phyloP scores from a whole-genome alignment of 805 yeast species.

The Candida cerambycidarum region DNA sequence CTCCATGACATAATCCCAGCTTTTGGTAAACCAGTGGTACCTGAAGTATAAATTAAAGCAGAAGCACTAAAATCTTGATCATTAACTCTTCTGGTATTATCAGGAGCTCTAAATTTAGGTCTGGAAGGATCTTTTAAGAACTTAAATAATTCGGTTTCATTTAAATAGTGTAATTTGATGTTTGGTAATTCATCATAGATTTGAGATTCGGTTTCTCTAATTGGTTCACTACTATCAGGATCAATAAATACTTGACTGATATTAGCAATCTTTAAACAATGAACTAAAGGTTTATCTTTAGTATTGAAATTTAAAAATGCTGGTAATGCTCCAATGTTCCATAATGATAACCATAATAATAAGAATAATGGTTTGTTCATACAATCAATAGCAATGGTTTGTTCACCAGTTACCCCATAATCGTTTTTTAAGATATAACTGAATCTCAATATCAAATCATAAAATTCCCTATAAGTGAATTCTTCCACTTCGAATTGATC shows the following conservation, averaged over 20 bases:
- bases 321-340: constrained; percentile 91
- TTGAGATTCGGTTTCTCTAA: constrained; percentile 47
- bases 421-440: constrained; percentile 63
- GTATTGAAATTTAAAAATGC: constrained; percentile 84
- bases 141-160: constrained; percentile 49
- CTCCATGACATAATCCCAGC: constrained; percentile 94
- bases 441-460: constrained; percentile 62
- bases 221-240: constrained; percentile 58
- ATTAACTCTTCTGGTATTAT: constrained; percentile 55
- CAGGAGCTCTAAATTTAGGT: constrained; percentile 55
- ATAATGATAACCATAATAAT: constrained; percentile 77
- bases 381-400: constrained; percentile 71
- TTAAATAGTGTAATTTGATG: constrained; percentile 46
- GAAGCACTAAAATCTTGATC: constrained; percentile 63
- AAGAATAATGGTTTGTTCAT: constrained; percentile 83
- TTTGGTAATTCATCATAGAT: constrained; percentile 38
- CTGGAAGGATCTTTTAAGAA: constrained; percentile 40
- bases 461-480: constrained; percentile 68
- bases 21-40: constrained; percentile 93
- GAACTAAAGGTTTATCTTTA: constrained; percentile 69
- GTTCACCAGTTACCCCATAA: constrained; percentile 63
- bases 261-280: constrained; percentile 72
- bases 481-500: constrained; percentile 59
- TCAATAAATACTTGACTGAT: constrained; percentile 70
- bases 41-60: constrained; percentile 82